phyloP scores from a whole-genome alignment of 768 basidiomycete genomes.

The Strobilomyces dryophilus region DNA sequence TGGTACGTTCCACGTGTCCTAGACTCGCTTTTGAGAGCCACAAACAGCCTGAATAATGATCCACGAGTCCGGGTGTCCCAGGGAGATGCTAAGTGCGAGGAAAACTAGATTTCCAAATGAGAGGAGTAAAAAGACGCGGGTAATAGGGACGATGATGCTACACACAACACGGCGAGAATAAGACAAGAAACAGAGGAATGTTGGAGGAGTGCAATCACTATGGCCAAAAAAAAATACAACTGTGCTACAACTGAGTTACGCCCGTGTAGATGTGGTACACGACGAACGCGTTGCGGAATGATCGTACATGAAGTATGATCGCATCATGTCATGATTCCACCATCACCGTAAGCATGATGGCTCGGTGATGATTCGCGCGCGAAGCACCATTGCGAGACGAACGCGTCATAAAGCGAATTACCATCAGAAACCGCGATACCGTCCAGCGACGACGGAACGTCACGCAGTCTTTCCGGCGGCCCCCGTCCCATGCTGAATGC shows the following conservation, averaged over 20 bases:
- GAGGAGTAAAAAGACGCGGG: too few relatives aligned
- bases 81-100: too few relatives aligned
- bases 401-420: constrained; percentile 51
- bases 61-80: too few relatives aligned
- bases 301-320: neutral
- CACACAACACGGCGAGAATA: too few relatives aligned
- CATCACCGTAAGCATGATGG: constrained; percentile 8
- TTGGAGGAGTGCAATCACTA: too few relatives aligned
- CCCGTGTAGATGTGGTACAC: neutral
- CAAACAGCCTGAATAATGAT: too few relatives aligned
- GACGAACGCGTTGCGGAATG: neutral
- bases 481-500: constrained; percentile 17
- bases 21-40: too few relatives aligned
- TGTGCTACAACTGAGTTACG: neutral
- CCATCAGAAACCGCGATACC: neutral
- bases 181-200: too few relatives aligned
- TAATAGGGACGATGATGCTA: too few relatives aligned
- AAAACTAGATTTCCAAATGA: too few relatives aligned
- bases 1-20: too few relatives aligned
- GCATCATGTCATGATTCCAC: constrained; percentile 20
- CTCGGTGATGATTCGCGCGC: constrained; percentile 40
- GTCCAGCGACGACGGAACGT: neutral
- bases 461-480: constrained; percentile 7
- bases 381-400: constrained; percentile 68
- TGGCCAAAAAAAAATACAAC: neutral